phyloP scores from a whole-genome alignment of 192 early-diverging fungal species.

The Umbelopsis vinacea region DNA sequence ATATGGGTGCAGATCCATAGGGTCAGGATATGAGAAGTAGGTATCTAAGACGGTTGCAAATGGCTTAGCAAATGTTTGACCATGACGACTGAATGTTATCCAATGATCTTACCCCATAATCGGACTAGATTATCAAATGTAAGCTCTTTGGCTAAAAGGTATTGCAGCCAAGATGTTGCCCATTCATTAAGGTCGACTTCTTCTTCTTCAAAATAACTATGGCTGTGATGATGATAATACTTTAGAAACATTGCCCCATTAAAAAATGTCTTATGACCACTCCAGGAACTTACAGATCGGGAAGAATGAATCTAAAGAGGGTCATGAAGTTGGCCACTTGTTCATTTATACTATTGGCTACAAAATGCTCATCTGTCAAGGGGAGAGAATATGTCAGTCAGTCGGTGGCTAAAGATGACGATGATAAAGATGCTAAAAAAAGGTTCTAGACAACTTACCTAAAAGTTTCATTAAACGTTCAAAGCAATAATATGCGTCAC shows the following conservation, averaged over 20 bases:
- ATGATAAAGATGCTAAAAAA: too few relatives aligned
- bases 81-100: background rate
- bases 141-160: constrained; percentile 81
- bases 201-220: constrained; percentile 93
- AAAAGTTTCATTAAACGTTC: constrained; percentile 73
- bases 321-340: constrained; percentile 87
- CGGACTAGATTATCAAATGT: constrained; percentile 78
- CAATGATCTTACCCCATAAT: constrained; percentile 64
- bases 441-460: constrained; percentile 48
- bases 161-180: constrained; percentile 82
- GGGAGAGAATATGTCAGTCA: too few relatives aligned
- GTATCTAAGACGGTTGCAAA: constrained; percentile 59
- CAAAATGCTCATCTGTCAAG: constrained; percentile 69
- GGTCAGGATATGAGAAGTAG: constrained; percentile 80
- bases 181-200: constrained; percentile 89
- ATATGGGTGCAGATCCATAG: constrained; percentile 81
- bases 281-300: constrained; percentile 74
- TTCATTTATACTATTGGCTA: constrained; percentile 66
- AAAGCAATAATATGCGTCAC: constrained; percentile 84
- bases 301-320: constrained; percentile 79
- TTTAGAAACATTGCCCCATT: background rate
- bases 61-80: background rate
- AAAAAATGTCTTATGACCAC: too few relatives aligned
- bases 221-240: constrained; percentile 30
- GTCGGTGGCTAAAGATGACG: too few relatives aligned